Conservation (phyloP, 805 yeast species). For the Yamadazyma ubonensis region DNA sequence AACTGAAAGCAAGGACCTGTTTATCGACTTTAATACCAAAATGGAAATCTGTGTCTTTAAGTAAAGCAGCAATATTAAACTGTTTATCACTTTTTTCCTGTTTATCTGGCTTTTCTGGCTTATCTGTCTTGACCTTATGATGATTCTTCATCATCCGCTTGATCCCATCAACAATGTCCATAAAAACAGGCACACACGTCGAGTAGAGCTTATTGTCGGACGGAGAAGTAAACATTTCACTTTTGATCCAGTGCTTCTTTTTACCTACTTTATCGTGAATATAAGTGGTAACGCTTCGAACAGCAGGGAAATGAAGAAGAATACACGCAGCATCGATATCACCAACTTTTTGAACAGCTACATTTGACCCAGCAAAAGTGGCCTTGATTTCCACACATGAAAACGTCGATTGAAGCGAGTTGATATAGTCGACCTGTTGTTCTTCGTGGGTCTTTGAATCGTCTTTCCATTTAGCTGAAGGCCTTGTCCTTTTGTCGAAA, state of each 20-base stretch:
- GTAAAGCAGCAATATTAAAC: conserved; percentile 28
- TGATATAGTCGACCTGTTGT: conserved; percentile 15
- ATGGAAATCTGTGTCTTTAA: conserved; percentile 59
- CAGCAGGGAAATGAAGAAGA: conserved; percentile 72
- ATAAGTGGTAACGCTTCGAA: conserved; percentile 58
- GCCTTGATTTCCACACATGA: conserved; percentile 50
- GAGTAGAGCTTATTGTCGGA: conserved; percentile 73
- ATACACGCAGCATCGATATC: conserved; percentile 54
- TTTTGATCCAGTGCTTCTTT: conserved; percentile 45
- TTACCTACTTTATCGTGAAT: conserved; percentile 31
- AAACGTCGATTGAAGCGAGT: conserved; percentile 20
- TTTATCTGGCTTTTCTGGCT: background rate
- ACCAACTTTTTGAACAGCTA: conserved; percentile 45
- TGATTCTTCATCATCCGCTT: conserved; percentile 43
- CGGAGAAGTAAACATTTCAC: conserved; percentile 60
- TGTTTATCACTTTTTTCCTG: background rate
- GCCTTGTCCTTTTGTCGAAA: conserved; percentile 23
- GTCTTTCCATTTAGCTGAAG: conserved; percentile 16
- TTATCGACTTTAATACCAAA: conserved; percentile 64
- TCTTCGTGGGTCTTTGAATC: conserved; percentile 14
- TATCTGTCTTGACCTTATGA: conserved; percentile 1
- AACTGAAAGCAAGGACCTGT: conserved; percentile 75
- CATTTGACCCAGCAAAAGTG: conserved; percentile 68
- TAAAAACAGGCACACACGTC: conserved; percentile 73
- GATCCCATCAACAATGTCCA: conserved; percentile 54